These are phyloP conservation scores for Amesomyces nigricolor DNA, from an alignment of 2,329 filamentous ascomycete genomes.

Conservation along the genomic window DNA sequence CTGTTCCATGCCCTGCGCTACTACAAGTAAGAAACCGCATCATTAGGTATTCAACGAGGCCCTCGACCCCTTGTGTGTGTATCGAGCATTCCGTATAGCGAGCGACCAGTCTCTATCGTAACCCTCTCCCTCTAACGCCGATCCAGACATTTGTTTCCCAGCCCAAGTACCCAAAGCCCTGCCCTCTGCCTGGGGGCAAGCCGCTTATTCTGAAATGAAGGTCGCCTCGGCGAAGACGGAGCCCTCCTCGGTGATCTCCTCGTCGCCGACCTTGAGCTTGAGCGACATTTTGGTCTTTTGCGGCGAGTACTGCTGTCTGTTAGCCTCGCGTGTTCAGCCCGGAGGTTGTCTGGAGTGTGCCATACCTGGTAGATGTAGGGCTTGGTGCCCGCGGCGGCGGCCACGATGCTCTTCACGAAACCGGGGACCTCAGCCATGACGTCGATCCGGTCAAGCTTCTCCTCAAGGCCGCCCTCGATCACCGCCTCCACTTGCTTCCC, in stretches of 20 bases:
- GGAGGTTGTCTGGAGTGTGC: constrained; percentile 1
- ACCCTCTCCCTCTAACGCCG: constrained; percentile 16
- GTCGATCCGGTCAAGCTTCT: constrained; percentile 76
- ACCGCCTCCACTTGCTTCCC: constrained; percentile 65
- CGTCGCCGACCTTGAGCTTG: constrained; percentile 79
- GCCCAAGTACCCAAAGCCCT: constrained; percentile 19
- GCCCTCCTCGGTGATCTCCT: constrained; percentile 73
- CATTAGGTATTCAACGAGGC: constrained; percentile 14
- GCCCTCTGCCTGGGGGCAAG: not conserved
- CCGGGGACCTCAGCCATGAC: constrained; percentile 95
- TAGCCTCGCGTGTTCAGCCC: constrained; percentile 14
- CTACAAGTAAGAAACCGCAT: constrained; percentile 1
- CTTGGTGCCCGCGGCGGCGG: constrained; percentile 81
- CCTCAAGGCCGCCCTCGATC: constrained; percentile 63
- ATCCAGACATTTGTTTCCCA: constrained; percentile 14
- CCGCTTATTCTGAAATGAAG: constrained; percentile 68
- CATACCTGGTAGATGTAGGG: constrained; percentile 95
- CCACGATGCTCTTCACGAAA: constrained; percentile 91
- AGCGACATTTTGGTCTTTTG: constrained; percentile 58
- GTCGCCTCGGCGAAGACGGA: constrained; percentile 82
- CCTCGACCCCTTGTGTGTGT: not conserved
- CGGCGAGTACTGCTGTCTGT: constrained; percentile 59
- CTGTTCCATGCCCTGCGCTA: constrained; percentile 7
- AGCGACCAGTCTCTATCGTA: constrained; percentile 5
- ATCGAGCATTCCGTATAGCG: constrained; percentile 6